phyloP scores from a whole-genome alignment of 129 eudicot species.

The Pulicaria dysenterica region DNA sequence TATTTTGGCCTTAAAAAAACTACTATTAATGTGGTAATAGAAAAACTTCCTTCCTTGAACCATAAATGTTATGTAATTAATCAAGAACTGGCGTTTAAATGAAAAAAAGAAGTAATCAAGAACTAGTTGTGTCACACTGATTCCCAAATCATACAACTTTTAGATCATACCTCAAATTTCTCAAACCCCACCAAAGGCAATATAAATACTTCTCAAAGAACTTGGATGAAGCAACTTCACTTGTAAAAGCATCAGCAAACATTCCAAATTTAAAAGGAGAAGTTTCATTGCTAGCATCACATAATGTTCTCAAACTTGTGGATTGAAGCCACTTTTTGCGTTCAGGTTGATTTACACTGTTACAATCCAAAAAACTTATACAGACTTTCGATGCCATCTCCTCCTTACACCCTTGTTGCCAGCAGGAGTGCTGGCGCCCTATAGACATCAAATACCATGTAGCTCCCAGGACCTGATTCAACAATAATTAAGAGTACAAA shows the following conservation, averaged over 20 bases:
- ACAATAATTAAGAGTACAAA: background rate
- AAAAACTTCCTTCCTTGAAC: no score
- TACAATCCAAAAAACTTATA: slow-evolving; percentile 66
- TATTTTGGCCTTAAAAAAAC: no score
- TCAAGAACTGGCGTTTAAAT: no score
- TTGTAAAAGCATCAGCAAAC: slow-evolving; percentile 94
- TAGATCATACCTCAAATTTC: slow-evolving; percentile 71
- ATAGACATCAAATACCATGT: slow-evolving; percentile 89
- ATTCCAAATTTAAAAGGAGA: slow-evolving; percentile 86
- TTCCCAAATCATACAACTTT: background rate
- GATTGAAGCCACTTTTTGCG: slow-evolving; percentile 65
- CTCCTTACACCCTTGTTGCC: slow-evolving; percentile 67
- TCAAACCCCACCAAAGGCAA: slow-evolving; percentile 98
- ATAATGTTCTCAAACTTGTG: slow-evolving; percentile 53
- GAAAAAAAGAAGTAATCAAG: background rate
- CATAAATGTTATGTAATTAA: no score
- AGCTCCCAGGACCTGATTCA: slow-evolving; percentile 77
- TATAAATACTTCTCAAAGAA: slow-evolving; percentile 78
- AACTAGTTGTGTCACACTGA: slow-evolving; percentile 10
- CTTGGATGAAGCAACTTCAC: slow-evolving; percentile 73
- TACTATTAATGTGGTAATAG: no score
- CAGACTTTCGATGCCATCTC: slow-evolving; percentile 62
- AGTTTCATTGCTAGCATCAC: slow-evolving; percentile 69
- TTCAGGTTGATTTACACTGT: slow-evolving; percentile 44
- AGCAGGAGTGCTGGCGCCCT: slow-evolving; percentile 81